These are phyloP conservation scores for Beta vulgaris DNA, from an alignment of 148 eudicot genomes.

Conservation along the genomic window DNA sequence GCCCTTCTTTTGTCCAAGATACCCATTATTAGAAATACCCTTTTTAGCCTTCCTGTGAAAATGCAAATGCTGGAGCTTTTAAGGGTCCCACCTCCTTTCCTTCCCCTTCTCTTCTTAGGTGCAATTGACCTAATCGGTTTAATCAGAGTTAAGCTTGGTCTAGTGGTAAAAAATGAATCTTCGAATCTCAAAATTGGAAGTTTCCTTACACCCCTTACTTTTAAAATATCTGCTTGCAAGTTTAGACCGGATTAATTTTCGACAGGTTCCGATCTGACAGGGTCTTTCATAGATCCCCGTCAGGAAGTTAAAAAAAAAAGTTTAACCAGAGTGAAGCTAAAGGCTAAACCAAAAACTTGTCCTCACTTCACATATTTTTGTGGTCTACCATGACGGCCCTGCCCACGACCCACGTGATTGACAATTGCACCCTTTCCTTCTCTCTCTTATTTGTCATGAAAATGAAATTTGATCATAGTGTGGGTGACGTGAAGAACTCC, in stretches of 20 bases:
- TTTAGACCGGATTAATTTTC: no score
- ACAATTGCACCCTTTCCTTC: constrained; percentile 20
- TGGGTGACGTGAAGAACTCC: constrained; percentile 70
- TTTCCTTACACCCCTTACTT: no score
- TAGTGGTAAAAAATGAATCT: no score
- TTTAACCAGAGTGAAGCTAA: background rate
- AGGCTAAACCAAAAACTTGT: constrained; percentile 4
- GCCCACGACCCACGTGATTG: constrained; percentile 36
- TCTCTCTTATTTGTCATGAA: constrained; percentile 28
- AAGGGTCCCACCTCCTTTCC: background rate
- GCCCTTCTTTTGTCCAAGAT: constrained; percentile 18
- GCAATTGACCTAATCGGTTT: constrained; percentile 10
- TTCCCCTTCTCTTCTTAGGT: background rate
- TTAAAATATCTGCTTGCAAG: no score
- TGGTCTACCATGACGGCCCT: constrained; percentile 41
- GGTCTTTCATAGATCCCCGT: no score
- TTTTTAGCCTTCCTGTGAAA: constrained; percentile 1
- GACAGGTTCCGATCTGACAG: no score
- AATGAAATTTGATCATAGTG: constrained; percentile 24
- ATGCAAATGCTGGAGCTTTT: background rate
- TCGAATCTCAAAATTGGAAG: background rate
- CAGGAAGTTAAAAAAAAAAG: no score
- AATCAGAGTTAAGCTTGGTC: background rate
- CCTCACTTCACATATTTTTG: constrained; percentile 10
- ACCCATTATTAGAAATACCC: constrained; percentile 5